These are phyloP conservation scores for Blastomyces silverae DNA, from an alignment of 2,329 filamentous ascomycete species.

Conservation along the genomic window DNA sequence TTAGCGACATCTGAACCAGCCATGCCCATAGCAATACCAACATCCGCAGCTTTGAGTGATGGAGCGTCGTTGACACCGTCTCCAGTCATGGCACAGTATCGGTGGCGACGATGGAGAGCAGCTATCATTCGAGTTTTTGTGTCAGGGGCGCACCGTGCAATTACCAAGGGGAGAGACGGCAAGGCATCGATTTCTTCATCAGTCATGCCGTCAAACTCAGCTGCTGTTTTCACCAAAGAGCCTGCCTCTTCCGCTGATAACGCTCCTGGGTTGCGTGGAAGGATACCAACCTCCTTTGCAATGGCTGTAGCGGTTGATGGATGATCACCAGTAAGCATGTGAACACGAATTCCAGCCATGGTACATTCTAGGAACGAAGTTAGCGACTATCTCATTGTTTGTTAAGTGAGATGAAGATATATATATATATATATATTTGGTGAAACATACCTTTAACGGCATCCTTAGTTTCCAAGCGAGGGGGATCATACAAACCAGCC, in stretches of 20 bases:
- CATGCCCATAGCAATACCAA: slow-evolving; percentile 84
- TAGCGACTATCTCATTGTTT: slow-evolving; percentile 14
- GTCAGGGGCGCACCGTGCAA: slow-evolving; percentile 75
- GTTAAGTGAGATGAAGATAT: slow-evolving; percentile 4
- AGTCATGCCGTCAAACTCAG: slow-evolving; percentile 50
- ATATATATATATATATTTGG: background rate
- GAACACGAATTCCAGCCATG: slow-evolving; percentile 51
- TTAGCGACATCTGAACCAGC: slow-evolving; percentile 81
- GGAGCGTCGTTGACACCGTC: slow-evolving; percentile 85
- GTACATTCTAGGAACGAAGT: slow-evolving; percentile 37
- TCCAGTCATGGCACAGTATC: slow-evolving; percentile 80
- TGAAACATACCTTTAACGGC: slow-evolving; percentile 40
- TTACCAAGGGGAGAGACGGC: slow-evolving; percentile 68
- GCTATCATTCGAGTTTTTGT: slow-evolving; percentile 91
- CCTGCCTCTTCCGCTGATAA: slow-evolving; percentile 43
- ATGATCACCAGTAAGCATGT: slow-evolving; percentile 54
- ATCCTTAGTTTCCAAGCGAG: slow-evolving; percentile 52
- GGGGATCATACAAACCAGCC: slow-evolving; percentile 56
- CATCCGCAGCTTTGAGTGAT: slow-evolving; percentile 70
- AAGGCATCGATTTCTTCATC: slow-evolving; percentile 57
- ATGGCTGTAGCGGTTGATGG: slow-evolving; percentile 53
- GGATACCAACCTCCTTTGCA: slow-evolving; percentile 52
- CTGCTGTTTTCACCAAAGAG: slow-evolving; percentile 50
- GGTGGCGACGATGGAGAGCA: slow-evolving; percentile 67
- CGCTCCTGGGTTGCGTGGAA: slow-evolving; percentile 42